phyloP scores from a whole-genome alignment of 2,329 filamentous ascomycete species.

The Ophiocordyceps australis region DNA sequence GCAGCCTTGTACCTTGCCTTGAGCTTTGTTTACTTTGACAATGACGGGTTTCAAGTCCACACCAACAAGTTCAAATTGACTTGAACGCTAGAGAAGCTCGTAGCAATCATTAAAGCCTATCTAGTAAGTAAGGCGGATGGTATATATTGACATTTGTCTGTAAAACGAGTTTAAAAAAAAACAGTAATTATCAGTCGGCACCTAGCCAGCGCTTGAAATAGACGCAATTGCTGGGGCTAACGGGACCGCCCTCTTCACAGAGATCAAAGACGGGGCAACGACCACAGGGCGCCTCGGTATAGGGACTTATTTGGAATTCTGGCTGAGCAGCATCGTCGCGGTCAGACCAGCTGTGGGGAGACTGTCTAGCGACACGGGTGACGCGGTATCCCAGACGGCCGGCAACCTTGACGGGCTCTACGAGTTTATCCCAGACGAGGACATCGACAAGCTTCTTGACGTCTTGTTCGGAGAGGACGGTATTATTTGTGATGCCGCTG shows the following conservation, averaged over 20 bases:
- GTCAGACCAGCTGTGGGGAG: conserved; percentile 19
- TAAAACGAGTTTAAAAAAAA: no score
- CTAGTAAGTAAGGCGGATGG: no score
- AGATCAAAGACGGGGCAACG: conserved; percentile 85
- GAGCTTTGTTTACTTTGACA: no score
- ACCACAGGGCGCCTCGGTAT: conserved; percentile 81
- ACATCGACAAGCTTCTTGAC: conserved; percentile 77
- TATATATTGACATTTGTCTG: no score
- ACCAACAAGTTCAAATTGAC: no score
- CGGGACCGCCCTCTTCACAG: conserved; percentile 78
- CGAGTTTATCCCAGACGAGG: conserved; percentile 69
- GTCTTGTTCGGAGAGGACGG: conserved; percentile 52
- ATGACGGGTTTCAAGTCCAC: no score
- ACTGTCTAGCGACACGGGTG: conserved; percentile 27
- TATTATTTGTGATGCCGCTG: conserved; percentile 53
- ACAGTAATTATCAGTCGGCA: conserved; percentile 17
- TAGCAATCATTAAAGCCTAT: no score
- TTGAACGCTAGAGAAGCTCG: no score
- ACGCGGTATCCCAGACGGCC: conserved; percentile 33
- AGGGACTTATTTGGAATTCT: conserved; percentile 42
- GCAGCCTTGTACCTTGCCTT: no score
- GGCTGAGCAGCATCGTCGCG: conserved; percentile 17
- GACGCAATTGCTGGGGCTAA: conserved; percentile 76
- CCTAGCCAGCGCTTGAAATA: conserved; percentile 81
- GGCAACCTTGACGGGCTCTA: conserved; percentile 45